Conservation (phyloP, 306 rosid genomes). For the Parietaria judaica region DNA sequence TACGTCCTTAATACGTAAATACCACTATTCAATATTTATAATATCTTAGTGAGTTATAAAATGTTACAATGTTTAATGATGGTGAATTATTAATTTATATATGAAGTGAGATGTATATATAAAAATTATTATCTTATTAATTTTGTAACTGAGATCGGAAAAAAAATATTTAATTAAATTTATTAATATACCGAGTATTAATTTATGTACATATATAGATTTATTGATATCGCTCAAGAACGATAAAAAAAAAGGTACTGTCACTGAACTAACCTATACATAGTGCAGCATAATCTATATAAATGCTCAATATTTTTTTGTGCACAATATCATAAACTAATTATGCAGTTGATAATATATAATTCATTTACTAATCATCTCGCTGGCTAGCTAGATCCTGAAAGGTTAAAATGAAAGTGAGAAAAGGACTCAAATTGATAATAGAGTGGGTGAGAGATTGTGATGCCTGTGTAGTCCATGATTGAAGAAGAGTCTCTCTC, state of each 20-base stretch:
- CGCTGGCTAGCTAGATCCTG: slow-evolving; percentile 5
- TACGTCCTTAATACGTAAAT: too few species aligned
- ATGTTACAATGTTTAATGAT: too few species aligned
- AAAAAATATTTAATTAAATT: too few species aligned
- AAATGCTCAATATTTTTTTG: background rate
- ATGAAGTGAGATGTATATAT: too few species aligned
- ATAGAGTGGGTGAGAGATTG: slow-evolving; percentile 25
- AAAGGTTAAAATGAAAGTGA: background rate
- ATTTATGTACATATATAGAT: too few species aligned
- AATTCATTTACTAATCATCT: background rate
- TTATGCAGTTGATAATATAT: background rate
- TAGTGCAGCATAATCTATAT: background rate
- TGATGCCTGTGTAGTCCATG: slow-evolving; percentile 17
- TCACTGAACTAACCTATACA: background rate
- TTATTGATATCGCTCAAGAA: background rate
- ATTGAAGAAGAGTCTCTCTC: slow-evolving; percentile 30
- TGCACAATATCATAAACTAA: background rate
- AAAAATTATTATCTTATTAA: too few species aligned
- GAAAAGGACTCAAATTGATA: background rate
- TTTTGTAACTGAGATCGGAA: too few species aligned
- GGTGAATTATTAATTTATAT: too few species aligned
- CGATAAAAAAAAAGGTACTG: too few species aligned
- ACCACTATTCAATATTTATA: too few species aligned
- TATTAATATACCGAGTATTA: too few species aligned
- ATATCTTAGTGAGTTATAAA: too few species aligned